phyloP scores from a whole-genome alignment of 345 rosid genomes.

The Eucalyptus sp. region DNA sequence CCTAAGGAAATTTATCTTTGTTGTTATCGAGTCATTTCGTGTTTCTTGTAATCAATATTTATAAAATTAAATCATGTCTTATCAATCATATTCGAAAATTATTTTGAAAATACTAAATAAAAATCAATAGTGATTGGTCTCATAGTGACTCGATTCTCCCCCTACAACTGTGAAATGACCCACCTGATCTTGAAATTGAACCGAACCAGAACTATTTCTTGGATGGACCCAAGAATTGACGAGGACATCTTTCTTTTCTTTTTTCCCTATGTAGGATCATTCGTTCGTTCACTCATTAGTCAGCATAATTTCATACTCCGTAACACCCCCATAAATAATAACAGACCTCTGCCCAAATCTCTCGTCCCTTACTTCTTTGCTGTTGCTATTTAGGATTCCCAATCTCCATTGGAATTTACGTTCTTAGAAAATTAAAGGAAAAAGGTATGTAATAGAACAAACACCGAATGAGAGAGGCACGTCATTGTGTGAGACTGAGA shows the following conservation, averaged over 20 bases:
- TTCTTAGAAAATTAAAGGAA: not conserved
- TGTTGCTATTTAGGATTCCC: not conserved
- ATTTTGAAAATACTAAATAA: not conserved
- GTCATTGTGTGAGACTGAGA: not conserved
- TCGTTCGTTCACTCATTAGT: not conserved
- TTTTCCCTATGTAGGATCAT: not conserved
- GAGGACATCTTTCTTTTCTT: not conserved
- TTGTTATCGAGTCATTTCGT: too few species aligned
- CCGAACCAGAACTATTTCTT: fast-evolving
- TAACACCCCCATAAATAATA: not conserved
- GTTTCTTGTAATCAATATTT: too few species aligned
- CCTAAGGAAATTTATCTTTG: not conserved
- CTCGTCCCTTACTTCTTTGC: not conserved
- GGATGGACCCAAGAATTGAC: fast-evolving
- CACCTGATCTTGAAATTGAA: too few species aligned
- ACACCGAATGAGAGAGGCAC: not conserved
- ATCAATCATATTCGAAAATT: not conserved
- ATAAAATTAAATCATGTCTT: too few species aligned
- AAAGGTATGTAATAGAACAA: not conserved
- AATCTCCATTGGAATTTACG: not conserved
- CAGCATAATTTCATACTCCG: too few species aligned
- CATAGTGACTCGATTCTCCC: too few species aligned
- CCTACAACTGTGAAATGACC: too few species aligned
- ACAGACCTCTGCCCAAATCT: not conserved
- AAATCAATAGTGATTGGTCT: too few species aligned